Evolutionary conservation across 2,329 filamentous ascomycete species (phyloP).

Genomic region (Botrytis paeoniae): DNA sequence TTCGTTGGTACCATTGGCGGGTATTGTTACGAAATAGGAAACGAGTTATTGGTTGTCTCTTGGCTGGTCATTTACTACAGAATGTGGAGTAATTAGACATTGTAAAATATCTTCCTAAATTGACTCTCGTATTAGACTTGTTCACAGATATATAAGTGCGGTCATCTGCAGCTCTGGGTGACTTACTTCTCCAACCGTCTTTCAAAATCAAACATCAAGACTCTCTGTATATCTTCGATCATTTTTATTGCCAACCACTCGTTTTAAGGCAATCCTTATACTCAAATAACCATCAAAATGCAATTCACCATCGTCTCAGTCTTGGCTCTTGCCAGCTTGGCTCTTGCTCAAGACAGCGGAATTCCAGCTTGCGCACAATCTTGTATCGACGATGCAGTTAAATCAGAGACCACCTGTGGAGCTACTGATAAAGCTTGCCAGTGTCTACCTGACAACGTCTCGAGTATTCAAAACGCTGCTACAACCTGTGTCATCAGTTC

Average conservation of each 20-base stretch:
- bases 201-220: background rate
- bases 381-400: conserved; percentile 12
- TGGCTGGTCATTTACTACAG: background rate
- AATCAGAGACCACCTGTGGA: conserved; percentile 8
- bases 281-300: conserved; percentile 9
- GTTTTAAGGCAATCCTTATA: conserved; percentile 17
- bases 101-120: conserved; percentile 6
- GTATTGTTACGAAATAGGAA: conserved; percentile 4
- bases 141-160: conserved; percentile 12
- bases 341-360: conserved; percentile 7
- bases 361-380: conserved; percentile 16
- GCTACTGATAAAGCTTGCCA: conserved; percentile 15
- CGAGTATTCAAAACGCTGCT: conserved; percentile 13
- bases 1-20: conserved; percentile 11
- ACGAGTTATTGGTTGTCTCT: background rate
- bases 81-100: conserved; percentile 10
- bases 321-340: conserved; percentile 13
- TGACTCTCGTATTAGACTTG: background rate
- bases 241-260: conserved; percentile 15
- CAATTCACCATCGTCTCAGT: conserved; percentile 15
- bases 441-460: conserved; percentile 5
- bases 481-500: conserved; percentile 10
- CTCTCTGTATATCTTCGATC: conserved; percentile 1
- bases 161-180: background rate
- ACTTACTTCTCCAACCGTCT: background rate